A percentile compares a stretch with the other conserved stretches of the same genome.
Conservation (phyloP, 257 asterid species). For the Penstemon eatonii region DNA sequence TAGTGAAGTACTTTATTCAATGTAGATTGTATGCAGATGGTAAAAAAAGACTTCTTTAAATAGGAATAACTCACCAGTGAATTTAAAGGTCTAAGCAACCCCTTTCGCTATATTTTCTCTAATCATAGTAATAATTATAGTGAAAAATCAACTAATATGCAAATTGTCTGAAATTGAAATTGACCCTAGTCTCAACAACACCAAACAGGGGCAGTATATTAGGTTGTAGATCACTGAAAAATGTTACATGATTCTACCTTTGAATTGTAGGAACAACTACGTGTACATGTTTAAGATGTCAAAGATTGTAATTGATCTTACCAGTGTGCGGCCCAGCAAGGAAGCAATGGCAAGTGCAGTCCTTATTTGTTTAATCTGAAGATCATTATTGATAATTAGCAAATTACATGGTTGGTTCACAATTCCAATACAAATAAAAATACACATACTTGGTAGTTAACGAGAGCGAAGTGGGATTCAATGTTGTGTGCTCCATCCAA, state of each 20-base stretch:
- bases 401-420: conserved; percentile 14
- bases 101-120: neutral
- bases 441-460: conserved; percentile 84
- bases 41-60: too few relatives aligned
- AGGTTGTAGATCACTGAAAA: neutral
- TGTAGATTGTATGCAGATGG: too few relatives aligned
- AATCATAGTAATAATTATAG: neutral
- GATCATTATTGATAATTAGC: conserved; percentile 29
- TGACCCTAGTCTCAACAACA: neutral
- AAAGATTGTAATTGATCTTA: conserved; percentile 41
- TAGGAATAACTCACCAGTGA: too few relatives aligned
- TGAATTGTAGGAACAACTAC: neutral
- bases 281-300: conserved; percentile 15
- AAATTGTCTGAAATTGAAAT: neutral
- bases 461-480: conserved; percentile 87
- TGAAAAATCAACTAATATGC: neutral
- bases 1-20: too few relatives aligned
- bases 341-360: conserved; percentile 94
- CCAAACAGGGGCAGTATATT: neutral
- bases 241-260: neutral
- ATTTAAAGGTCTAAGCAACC: neutral
- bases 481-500: conserved; percentile 84
- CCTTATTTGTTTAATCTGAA: conserved; percentile 93
- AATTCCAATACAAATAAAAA: conserved; percentile 21
- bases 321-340: conserved; percentile 87